Base-by-base conservation (phyloP, 1,284 basidiomycete species). In the Gomphus bonarii region DNA sequence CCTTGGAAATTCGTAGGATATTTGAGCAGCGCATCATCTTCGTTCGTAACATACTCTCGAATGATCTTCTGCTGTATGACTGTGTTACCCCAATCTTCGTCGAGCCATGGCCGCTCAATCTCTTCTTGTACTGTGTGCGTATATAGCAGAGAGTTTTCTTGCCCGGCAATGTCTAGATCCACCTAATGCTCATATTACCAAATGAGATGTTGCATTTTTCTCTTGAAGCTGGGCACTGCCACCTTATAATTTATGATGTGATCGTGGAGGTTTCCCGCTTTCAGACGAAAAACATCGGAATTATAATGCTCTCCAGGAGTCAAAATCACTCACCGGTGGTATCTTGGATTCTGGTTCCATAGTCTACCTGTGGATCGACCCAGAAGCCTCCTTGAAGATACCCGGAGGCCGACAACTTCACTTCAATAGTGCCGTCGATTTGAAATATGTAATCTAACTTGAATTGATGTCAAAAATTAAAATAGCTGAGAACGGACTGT, bases 261-360 rank as follows among this genome's bases (percentile, higher is more conserved):
- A 64, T 85, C 82, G 61, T 85, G 84, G n/a, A 85, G 65, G 35
- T 76, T 81, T 12, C 83, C 83, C 79, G 83, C 79, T 79, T 25
- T 58, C 16, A 7, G 60, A 40, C 44, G 10, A 46, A 30, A 49
- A 8, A 10, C 28, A 44, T 59, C 12, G 60, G 52, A 20, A 20
- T 25, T 25, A 18, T 22, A 33, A 9, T 36, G 12, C 44, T 11
- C 5, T 5, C 18, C 44, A 10, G 20, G 28, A 36, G 22, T 12
- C 8, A 12, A 8, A 35, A n/a, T 11, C 5, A 69, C 72, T 42
- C 53, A 80, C 78, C 83, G 14, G 74, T 76, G 2, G 75, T 76
- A 33, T 80, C 74, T 43, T 75, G 75, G 46, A 85, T 81, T 16
- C 73, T 72, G 35, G 75, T 73, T 0, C 83, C 82, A 62, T 84